These are phyloP conservation scores for Neurospora cerealis DNA, from an alignment of 495 filamentous ascomycete species.

Conservation along the genomic window DNA sequence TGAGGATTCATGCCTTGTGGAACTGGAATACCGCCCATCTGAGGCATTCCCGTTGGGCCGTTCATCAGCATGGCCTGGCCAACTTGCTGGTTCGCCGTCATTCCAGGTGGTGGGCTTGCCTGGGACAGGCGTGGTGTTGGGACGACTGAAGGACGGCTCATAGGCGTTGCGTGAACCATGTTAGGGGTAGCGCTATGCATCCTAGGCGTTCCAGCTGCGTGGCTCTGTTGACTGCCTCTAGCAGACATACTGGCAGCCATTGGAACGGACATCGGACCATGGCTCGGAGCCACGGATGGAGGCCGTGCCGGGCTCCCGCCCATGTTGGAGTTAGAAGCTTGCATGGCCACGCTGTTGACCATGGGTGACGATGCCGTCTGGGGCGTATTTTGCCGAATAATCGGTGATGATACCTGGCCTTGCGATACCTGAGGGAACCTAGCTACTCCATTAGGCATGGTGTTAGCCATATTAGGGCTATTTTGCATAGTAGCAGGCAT, in stretches of 20 bases:
- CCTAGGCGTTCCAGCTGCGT: conserved; percentile 67
- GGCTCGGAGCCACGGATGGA: conserved; percentile 64
- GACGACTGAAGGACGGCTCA: conserved; percentile 55
- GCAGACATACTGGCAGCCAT: conserved; percentile 65
- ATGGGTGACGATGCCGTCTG: conserved; percentile 69
- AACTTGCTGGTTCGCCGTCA: conserved; percentile 44
- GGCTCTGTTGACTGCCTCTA: conserved; percentile 71
- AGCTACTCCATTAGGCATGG: conserved; percentile 45
- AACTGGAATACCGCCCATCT: conserved; percentile 13
- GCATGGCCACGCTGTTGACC: conserved; percentile 65
- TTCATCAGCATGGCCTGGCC: conserved; percentile 41
- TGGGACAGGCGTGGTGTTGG: conserved; percentile 65
- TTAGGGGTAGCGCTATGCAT: conserved; percentile 72
- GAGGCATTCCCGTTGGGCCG: conserved; percentile 32
- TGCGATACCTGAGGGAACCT: conserved; percentile 53
- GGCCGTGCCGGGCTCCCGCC: conserved; percentile 70
- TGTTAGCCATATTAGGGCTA: conserved; percentile 1
- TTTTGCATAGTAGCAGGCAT: neutral
- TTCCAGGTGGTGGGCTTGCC: conserved; percentile 52
- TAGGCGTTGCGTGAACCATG: conserved; percentile 60
- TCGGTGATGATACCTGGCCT: conserved; percentile 64
- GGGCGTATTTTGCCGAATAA: conserved; percentile 70
- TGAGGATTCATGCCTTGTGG: conserved; percentile 5
- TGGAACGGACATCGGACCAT: conserved; percentile 49
- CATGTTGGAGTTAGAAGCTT: conserved; percentile 65